Evolutionary conservation across 176 grass and related monocot genomes (phyloP).

Genomic region (Aechmea fasciata): DNA sequence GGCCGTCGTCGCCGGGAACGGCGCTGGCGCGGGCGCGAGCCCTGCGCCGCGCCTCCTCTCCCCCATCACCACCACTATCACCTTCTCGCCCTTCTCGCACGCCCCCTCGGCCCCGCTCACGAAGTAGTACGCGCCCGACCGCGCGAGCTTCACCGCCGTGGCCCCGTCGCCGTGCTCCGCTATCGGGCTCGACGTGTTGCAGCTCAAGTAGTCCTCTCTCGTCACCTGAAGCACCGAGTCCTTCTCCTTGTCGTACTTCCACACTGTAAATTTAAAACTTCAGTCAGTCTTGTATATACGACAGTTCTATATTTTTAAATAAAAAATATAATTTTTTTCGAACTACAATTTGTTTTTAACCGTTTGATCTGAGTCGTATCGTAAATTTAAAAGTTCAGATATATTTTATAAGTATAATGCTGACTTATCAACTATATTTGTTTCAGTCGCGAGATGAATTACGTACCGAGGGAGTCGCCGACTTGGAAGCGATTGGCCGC

Average conservation of each 20-base stretch:
- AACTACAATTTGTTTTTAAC: background rate
- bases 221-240: conserved; percentile 43
- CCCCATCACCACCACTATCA: conserved; percentile 31
- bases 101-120: conserved; percentile 13
- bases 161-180: conserved; percentile 18
- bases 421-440: background rate
- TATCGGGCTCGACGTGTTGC: conserved; percentile 32
- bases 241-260: conserved; percentile 33
- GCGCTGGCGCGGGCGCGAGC: background rate
- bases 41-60: conserved; percentile 14
- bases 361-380: no score
- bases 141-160: conserved; percentile 1
- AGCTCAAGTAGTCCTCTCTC: conserved; percentile 31
- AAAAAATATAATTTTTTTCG: no score
- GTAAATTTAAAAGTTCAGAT: background rate
- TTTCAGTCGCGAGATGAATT: background rate
- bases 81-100: conserved; percentile 22
- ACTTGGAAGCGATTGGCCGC: conserved; percentile 34
- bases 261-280: conserved; percentile 23
- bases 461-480: conserved; percentile 35
- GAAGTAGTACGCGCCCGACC: conserved; percentile 31
- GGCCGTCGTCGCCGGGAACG: conserved; percentile 6
- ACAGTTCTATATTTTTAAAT: background rate
- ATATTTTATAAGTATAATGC: background rate
- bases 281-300: background rate